These are phyloP conservation scores for Nymphaea thermarum DNA, from an alignment of 164 flowering plant species.

Conservation along the genomic window DNA sequence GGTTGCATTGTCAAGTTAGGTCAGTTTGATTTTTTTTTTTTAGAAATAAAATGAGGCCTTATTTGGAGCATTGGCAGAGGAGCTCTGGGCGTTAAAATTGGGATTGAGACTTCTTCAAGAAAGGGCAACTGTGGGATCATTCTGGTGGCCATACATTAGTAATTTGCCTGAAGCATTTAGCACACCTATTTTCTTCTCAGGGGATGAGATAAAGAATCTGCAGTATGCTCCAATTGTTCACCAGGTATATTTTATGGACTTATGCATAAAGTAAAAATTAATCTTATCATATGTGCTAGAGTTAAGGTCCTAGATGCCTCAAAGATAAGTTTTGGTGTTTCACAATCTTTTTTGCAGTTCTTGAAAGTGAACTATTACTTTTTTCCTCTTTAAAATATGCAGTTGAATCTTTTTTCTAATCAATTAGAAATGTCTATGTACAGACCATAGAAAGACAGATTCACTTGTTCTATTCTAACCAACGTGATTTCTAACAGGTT, in stretches of 20 bases:
- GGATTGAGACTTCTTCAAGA: slow-evolving; percentile 88
- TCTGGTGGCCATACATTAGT: slow-evolving; percentile 99
- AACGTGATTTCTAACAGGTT: slow-evolving; percentile 31
- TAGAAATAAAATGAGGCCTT: slow-evolving; percentile 49
- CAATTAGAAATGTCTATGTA: not conserved
- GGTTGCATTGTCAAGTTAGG: not conserved
- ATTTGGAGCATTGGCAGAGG: slow-evolving; percentile 87
- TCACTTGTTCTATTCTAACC: not conserved
- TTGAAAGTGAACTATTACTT: not conserved
- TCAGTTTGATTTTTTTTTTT: slow-evolving; percentile 36
- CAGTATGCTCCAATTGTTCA: slow-evolving; percentile 90
- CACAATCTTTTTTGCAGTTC: too few species aligned
- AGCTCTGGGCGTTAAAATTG: slow-evolving; percentile 92
- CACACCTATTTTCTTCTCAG: slow-evolving; percentile 83
- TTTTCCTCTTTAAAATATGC: not conserved
- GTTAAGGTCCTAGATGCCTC: too few species aligned
- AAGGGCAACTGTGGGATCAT: slow-evolving; percentile 71
- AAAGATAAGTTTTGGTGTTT: too few species aligned
- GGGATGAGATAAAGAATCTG: slow-evolving; percentile 83
- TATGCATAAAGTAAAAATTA: not conserved
- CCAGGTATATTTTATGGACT: slow-evolving; percentile 41
- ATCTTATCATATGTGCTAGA: not conserved
- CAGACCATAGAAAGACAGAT: not conserved
- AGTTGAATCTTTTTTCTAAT: not conserved
- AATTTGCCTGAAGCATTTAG: slow-evolving; percentile 85